Evolutionary conservation across 768 basidiomycete species (phyloP).

Genomic region (Auricularia sp.): DNA sequence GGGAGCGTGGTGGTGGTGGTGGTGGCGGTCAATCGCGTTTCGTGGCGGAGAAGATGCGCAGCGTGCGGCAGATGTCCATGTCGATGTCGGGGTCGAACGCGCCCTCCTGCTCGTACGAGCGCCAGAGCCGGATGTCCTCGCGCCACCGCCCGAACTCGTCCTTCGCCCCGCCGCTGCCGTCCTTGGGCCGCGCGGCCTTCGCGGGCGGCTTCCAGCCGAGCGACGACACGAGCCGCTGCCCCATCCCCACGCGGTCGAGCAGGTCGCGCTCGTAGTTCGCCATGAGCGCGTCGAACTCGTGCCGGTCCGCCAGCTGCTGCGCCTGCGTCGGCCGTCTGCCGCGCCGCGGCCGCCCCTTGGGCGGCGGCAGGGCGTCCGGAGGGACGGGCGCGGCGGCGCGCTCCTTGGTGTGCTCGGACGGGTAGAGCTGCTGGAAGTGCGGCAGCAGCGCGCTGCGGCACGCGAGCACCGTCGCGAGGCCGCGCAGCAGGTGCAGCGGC

Average conservation of each 20-base stretch:
- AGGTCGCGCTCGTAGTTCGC: conserved; percentile 1
- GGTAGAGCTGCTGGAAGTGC: not conserved
- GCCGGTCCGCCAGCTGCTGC: not conserved
- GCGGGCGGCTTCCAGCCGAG: not conserved
- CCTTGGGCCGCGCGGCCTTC: not conserved
- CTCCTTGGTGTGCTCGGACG: not conserved
- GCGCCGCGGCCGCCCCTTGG: not conserved
- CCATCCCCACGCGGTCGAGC: not conserved
- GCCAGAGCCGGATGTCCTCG: not conserved
- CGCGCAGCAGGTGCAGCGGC: not conserved
- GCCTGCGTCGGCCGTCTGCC: not conserved
- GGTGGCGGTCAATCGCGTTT: not conserved
- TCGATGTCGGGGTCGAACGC: not conserved
- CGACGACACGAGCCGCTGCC: not conserved
- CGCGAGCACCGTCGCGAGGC: not conserved
- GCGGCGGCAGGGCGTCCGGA: not conserved
- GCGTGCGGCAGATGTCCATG: not conserved
- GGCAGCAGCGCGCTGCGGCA: not conserved
- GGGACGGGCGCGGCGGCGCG: not conserved
- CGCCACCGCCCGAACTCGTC: not conserved
- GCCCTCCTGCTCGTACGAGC: not conserved
- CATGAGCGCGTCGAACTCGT: not conserved
- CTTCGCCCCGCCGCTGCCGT: not conserved
- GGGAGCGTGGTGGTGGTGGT: not conserved
- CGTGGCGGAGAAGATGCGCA: not conserved